Evolutionary conservation across 2,329 filamentous ascomycete species (phyloP), one percentile per base, ranked within the genome.

Genomic region (Curvularia spicifera): DNA sequence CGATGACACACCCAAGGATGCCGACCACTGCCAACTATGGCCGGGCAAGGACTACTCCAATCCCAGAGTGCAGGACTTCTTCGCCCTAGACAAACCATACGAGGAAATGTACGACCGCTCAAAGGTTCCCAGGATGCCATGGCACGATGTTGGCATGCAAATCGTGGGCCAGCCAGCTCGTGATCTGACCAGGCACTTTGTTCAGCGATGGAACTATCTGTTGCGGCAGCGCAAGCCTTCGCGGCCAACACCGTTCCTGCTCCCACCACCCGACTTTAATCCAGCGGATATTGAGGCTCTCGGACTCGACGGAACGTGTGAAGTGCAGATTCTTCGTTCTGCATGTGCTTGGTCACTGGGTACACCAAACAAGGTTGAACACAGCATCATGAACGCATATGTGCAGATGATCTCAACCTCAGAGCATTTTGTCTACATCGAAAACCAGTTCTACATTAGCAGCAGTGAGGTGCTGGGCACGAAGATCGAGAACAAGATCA

Each of bases 21-120:
- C 93, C 1, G 93, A 98, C 72, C 91, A 97, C 74, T 97, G 93
- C 70, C 95, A 98, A 76, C 84, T 97, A 20, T 99, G 95, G 87
- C 94, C 95, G 0, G 95, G 95, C 50, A 99, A 99, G 76, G 95
- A 99, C 76, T 99, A 99, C 78, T 97, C 93, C 0, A 99, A 99
- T 70, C 94, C 95, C 18, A 85, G 95, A 68, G 91, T 97, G 3
- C 91, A 96, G 68, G 95, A 99, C 76, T 99, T 99, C 74, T 97
- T 92, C 80, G 87, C 89, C 57, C 85, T 99, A 26, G 90, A 95
- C 72, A 92, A 96, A 75, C 95, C 95, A 1, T 98, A 98, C 71
- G 95, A 97, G 72, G 95, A 99, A 77, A 98, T 98, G 95, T 99
- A 98, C 71, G 92, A 98, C 77, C 89, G 95, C 54, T 89, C 87